Percentiles rank a stretch among this genome's conserved stretches.
Conservation (phyloP, 768 basidiomycete species). For the Lanmaoa pseudosensibilis region DNA sequence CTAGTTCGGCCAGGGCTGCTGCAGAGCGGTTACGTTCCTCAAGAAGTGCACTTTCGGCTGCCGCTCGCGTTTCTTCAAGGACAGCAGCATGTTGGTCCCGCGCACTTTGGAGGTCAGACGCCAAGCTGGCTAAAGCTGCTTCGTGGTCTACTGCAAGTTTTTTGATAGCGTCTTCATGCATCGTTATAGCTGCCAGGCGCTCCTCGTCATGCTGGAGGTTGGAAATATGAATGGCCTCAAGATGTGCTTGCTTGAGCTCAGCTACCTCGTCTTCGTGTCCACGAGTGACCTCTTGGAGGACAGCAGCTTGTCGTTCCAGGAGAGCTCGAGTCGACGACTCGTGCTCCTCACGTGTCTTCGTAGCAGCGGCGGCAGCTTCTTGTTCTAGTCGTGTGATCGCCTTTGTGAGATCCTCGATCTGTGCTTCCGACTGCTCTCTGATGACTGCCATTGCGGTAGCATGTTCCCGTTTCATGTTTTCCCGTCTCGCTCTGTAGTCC, state of each 20-base stretch:
- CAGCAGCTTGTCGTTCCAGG: slow-evolving; percentile 54
- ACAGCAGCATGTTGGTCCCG: slow-evolving; percentile 35
- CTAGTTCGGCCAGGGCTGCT: slow-evolving; percentile 48
- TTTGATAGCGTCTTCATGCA: slow-evolving; percentile 44
- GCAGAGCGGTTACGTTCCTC: slow-evolving; percentile 51
- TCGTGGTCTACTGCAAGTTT: slow-evolving; percentile 50
- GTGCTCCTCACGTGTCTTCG: slow-evolving; percentile 44
- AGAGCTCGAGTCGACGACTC: slow-evolving; percentile 48
- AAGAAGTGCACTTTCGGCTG: slow-evolving; percentile 36
- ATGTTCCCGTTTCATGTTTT: slow-evolving; percentile 38
- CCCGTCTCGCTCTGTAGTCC: slow-evolving; percentile 47
- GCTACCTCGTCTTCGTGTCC: slow-evolving; percentile 57
- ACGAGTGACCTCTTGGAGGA: slow-evolving; percentile 55
- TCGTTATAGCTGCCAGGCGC: slow-evolving; percentile 34
- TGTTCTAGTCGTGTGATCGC: slow-evolving; percentile 49
- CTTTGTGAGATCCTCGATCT: slow-evolving; percentile 64
- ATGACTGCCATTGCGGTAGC: slow-evolving; percentile 30
- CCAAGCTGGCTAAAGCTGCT: slow-evolving; percentile 42
- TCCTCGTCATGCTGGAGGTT: slow-evolving; percentile 37
- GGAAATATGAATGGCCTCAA: slow-evolving; percentile 36
- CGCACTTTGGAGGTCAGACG: slow-evolving; percentile 39
- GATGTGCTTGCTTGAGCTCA: slow-evolving; percentile 49
- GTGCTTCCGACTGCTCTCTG: slow-evolving; percentile 39
- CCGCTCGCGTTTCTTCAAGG: slow-evolving; percentile 38
- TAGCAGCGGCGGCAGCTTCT: slow-evolving; percentile 40